Conservation (phyloP, 225 moss, liverwort and hornwort species). For the Bryum argenteum region DNA sequence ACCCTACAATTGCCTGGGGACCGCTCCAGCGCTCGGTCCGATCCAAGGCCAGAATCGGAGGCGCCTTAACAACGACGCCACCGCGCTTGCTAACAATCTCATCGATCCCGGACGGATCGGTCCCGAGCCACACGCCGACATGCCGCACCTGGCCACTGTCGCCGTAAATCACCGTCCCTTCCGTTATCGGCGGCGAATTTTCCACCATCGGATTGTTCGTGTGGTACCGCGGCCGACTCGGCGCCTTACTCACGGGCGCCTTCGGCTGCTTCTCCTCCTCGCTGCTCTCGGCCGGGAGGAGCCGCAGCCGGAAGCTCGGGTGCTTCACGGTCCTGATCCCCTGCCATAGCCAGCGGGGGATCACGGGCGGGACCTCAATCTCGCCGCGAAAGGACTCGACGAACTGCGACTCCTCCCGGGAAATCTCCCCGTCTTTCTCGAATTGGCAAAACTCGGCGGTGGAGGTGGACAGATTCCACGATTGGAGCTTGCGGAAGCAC, state of each 20-base stretch:
- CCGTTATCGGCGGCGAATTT: not conserved
- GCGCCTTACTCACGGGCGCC: conserved; percentile 2
- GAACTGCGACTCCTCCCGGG: conserved; percentile 93
- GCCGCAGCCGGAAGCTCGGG: conserved; percentile 78
- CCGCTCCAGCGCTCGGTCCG: conserved; percentile 65
- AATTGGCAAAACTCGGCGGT: conserved; percentile 94
- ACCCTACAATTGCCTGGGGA: conserved; percentile 70
- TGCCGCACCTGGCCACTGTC: conserved; percentile 48
- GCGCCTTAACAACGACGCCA: conserved; percentile 54
- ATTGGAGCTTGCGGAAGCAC: conserved; percentile 95
- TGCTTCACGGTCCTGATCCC: conserved; percentile 89
- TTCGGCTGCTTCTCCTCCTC: conserved; percentile 32
- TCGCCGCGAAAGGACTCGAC: conserved; percentile 94
- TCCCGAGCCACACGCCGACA: conserved; percentile 45
- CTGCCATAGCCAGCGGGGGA: conserved; percentile 96
- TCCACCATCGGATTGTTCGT: conserved; percentile 37
- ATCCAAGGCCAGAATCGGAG: conserved; percentile 59
- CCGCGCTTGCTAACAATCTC: conserved; percentile 58
- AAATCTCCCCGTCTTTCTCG: conserved; percentile 92
- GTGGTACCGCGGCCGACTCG: conserved; percentile 49
- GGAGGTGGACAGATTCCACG: conserved; percentile 90
- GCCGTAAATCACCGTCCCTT: conserved; percentile 75
- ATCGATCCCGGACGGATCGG: conserved; percentile 40
- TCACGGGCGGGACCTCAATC: conserved; percentile 75
- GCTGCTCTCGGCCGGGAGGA: conserved; percentile 60